A percentile compares a stretch with the other conserved stretches of the same genome.
Evolutionary conservation across 257 asterid genomes (phyloP).

Genomic region (Agastache rugosa): DNA sequence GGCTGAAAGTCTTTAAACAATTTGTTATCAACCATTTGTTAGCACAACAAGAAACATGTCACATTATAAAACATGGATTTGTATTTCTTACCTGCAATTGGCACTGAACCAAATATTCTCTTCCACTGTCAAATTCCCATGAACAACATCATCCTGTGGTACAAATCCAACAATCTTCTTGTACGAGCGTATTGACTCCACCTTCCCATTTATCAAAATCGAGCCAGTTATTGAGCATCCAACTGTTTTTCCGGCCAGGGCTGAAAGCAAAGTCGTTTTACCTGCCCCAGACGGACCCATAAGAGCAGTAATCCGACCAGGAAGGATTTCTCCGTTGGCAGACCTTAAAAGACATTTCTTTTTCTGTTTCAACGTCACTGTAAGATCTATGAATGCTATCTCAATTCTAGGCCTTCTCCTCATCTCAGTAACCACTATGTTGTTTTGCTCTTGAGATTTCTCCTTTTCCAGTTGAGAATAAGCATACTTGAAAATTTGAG

Average conservation of each 20-base stretch:
- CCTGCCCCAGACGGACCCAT: constrained; percentile 99
- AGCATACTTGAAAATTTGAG: constrained; percentile 88
- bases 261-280: constrained; percentile 86
- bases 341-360: constrained; percentile 74
- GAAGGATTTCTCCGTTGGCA: constrained; percentile 73
- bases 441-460: constrained; percentile 74
- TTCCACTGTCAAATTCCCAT: constrained; percentile 93
- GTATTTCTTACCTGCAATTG: constrained; percentile 70
- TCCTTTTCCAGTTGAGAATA: constrained; percentile 88
- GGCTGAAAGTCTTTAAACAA: constrained; percentile 72
- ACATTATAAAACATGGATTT: background rate
- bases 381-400: constrained; percentile 69
- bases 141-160: constrained; percentile 97
- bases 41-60: background rate
- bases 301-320: constrained; percentile 93
- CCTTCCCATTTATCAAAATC: constrained; percentile 70
- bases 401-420: constrained; percentile 70
- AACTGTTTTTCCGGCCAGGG: constrained; percentile 85
- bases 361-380: constrained; percentile 75
- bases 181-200: constrained; percentile 74
- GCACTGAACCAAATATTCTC: constrained; percentile 99
- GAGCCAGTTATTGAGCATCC: constrained; percentile 79
- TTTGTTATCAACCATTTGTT: constrained; percentile 28
- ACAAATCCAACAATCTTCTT: constrained; percentile 87
- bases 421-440: constrained; percentile 47